Percentiles rank a stretch among this genome's conserved stretches.
Conservation (phyloP, 805 yeast species). For the Candida andamanensis region DNA sequence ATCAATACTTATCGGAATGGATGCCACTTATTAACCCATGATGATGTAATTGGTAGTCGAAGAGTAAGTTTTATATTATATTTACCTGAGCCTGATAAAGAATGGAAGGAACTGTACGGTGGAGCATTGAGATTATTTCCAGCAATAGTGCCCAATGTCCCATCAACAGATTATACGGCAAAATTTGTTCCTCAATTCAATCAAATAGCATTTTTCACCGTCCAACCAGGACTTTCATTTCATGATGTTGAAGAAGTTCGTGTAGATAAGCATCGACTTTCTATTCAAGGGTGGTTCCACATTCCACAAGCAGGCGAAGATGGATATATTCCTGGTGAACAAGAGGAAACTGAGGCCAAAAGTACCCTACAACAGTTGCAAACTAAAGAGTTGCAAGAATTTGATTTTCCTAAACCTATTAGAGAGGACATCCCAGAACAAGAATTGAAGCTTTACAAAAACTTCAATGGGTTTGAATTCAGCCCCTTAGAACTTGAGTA, state of each 20-base stretch:
- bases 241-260: conserved; percentile 98
- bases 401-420: conserved; percentile 70
- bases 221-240: conserved; percentile 93
- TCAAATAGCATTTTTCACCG: conserved; percentile 92
- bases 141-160: conserved; percentile 83
- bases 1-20: conserved; percentile 88
- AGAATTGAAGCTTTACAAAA: conserved; percentile 28
- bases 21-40: conserved; percentile 92
- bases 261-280: conserved; percentile 83
- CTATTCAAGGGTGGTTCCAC: conserved; percentile 99
- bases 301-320: conserved; percentile 91
- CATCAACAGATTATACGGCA: conserved; percentile 65
- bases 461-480: conserved; percentile 15
- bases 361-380: conserved; percentile 79
- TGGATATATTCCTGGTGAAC: conserved; percentile 79
- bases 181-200: conserved; percentile 89
- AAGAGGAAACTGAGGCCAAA: conserved; percentile 66
- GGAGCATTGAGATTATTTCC: conserved; percentile 88
- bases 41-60: conserved; percentile 95
- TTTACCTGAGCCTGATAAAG: conserved; percentile 84
- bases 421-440: conserved; percentile 39
- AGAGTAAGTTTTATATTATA: conserved; percentile 89
- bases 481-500: conserved; percentile 40
- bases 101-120: conserved; percentile 90
- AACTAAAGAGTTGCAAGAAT: conserved; percentile 69